Conservation (phyloP, 208 protist genomes). For the Pavlovales sp. region DNA sequence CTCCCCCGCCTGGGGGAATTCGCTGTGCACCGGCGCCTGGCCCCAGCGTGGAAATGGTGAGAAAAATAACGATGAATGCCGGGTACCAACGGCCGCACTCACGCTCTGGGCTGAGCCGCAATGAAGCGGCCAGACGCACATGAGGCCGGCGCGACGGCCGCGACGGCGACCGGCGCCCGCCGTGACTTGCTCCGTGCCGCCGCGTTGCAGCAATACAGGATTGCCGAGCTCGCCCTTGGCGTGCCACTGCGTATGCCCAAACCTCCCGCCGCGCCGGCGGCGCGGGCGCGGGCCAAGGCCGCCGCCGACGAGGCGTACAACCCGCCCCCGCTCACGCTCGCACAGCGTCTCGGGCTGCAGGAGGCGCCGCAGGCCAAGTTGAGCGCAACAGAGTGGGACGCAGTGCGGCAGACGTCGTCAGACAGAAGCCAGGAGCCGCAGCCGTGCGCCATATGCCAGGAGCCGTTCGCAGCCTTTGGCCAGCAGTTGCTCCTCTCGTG, state of each 20-base stretch:
- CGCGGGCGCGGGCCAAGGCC: too few relatives aligned
- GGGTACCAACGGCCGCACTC: too few relatives aligned
- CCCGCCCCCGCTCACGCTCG: neutral
- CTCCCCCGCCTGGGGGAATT: too few relatives aligned
- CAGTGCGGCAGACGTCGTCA: neutral
- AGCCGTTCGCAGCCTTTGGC: neutral
- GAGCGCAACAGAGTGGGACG: neutral
- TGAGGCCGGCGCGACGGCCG: neutral
- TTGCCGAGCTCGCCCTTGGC: neutral
- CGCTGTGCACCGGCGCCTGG: too few relatives aligned
- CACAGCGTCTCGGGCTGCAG: neutral
- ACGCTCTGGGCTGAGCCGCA: too few relatives aligned
- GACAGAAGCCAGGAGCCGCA: neutral
- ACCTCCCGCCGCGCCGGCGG: too few relatives aligned
- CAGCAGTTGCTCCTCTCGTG: conserved; percentile 16
- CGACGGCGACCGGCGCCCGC: neutral
- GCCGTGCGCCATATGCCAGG: conserved; percentile 1
- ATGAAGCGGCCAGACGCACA: too few relatives aligned
- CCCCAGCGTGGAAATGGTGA: too few relatives aligned
- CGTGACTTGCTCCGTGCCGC: neutral
- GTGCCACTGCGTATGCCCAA: too few relatives aligned
- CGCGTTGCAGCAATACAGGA: neutral
- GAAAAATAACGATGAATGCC: too few relatives aligned
- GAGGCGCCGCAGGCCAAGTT: neutral
- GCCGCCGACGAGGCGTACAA: neutral